Evolutionary conservation across 345 rosid genomes (phyloP).

Genomic region (Rubroshorea leprosula): DNA sequence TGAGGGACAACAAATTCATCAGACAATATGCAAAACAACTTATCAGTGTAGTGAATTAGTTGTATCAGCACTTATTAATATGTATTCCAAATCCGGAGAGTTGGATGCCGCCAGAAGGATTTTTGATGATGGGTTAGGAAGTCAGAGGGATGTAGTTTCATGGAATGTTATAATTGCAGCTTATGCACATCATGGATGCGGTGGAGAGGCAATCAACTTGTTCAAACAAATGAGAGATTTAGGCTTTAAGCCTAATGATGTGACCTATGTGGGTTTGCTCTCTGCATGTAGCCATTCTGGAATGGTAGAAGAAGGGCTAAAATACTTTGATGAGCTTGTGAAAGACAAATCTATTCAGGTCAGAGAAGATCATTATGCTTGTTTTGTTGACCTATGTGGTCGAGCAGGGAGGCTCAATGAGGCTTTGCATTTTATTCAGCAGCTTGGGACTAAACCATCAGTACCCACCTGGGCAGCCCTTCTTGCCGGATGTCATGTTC

Average conservation of each 20-base stretch:
- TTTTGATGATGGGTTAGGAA: constrained; percentile 37
- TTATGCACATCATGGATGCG: constrained; percentile 70
- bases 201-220: constrained; percentile 48
- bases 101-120: constrained; percentile 44
- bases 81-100: constrained; percentile 75
- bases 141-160: constrained; percentile 48
- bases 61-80: constrained; percentile 59
- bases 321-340: constrained; percentile 45
- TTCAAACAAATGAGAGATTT: constrained; percentile 49
- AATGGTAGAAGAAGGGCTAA: constrained; percentile 55
- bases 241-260: constrained; percentile 49
- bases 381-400: constrained; percentile 63
- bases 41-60: constrained; percentile 41
- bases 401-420: constrained; percentile 61
- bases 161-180: constrained; percentile 76
- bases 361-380: constrained; percentile 64
- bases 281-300: constrained; percentile 74
- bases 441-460: constrained; percentile 27
- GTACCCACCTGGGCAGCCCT: constrained; percentile 56
- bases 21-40: constrained; percentile 49
- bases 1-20: constrained; percentile 74
- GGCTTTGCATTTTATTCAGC: constrained; percentile 37
- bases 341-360: constrained; percentile 35
- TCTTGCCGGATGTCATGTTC: constrained; percentile 57
- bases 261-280: constrained; percentile 60